Conservation (phyloP, 805 yeast genomes). For the Dipodascus geniculatus region DNA sequence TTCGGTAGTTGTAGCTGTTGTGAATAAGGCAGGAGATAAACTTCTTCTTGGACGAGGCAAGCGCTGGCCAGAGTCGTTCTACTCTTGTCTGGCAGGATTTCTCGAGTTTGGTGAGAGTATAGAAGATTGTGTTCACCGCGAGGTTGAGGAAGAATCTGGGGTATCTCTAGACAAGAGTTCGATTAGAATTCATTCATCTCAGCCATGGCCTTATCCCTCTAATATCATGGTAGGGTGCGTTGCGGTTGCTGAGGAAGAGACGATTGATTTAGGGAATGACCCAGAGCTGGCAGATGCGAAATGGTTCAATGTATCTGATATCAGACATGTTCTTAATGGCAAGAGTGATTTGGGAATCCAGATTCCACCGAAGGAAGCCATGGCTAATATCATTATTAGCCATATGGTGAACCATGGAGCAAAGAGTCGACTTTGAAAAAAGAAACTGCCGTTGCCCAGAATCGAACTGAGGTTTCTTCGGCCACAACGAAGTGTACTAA, state of each 20-base stretch:
- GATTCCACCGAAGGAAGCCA: constrained; percentile 25
- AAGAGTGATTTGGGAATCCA: constrained; percentile 12
- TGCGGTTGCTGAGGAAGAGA: constrained; percentile 57
- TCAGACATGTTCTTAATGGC: constrained; percentile 30
- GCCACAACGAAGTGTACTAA: constrained; percentile 33
- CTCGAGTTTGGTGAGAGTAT: constrained; percentile 92
- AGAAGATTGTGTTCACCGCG: constrained; percentile 78
- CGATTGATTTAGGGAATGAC: constrained; percentile 65
- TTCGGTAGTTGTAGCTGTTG: constrained; percentile 70
- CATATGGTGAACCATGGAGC: constrained; percentile 9
- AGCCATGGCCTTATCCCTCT: constrained; percentile 98
- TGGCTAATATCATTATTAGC: constrained; percentile 24
- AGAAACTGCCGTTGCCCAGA: constrained; percentile 29
- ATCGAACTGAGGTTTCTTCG: constrained; percentile 32
- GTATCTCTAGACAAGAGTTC: constrained; percentile 27
- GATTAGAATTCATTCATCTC: constrained; percentile 52
- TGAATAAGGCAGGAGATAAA: constrained; percentile 46
- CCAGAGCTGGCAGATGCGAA: constrained; percentile 75
- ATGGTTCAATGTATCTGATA: constrained; percentile 59
- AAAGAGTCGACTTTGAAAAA: not conserved
- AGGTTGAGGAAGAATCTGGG: constrained; percentile 95
- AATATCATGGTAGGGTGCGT: constrained; percentile 89
- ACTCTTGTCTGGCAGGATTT: constrained; percentile 86
- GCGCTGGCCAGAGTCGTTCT: constrained; percentile 51
- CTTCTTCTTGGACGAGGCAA: constrained; percentile 61